Evolutionary conservation across 495 filamentous ascomycete species (phyloP), one percentile per base, ranked within the genome.

Genomic region (Saxispiralis lemnorum): DNA sequence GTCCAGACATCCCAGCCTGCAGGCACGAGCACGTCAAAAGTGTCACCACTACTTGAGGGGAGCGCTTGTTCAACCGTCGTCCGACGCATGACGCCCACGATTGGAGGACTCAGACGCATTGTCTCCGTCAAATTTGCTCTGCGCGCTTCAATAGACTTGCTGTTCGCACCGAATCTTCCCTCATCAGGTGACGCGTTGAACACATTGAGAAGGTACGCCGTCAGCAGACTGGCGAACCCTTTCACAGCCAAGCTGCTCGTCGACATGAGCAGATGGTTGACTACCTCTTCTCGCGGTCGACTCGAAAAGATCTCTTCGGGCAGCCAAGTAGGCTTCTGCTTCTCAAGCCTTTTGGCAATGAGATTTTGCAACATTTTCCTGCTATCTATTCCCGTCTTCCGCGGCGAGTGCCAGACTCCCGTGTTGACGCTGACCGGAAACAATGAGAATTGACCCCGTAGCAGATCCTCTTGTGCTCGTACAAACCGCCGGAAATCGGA

Each of bases 391-490:
- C 56, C 57, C 32, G 41, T 51, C 6, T 44, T 45, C 10, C 57
- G 31, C 14, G 57, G 54, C 7, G 56, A 59, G 9, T 42, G 46
- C 57, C 57, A 60, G 18, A 60, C 38, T 9, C 37, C 28, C 2
- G 52, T 48, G 33, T 48, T 55, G n/a, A 60, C 38, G 16, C 38
- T 48, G 15, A 59, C 47, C 10, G 57, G 57, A 11, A 60, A 49
- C 6, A 60, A 30, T 5, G 53, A 56, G 44, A 60, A 60, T 40
- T 60, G 57, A 0, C 57, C 57, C 5, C 57, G 40, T 0, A 60
- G 49, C 0, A 60, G 49, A 32, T 45, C 46, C 35, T 59, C 57
- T 31, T 60, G 57, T 24, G 57, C 35, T 0, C 16, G 13, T 37
- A 50, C 45, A n/a, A 59, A 20, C 1, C 38, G n/a, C 11, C 30